Conservation (phyloP, 257 asterid genomes). For the Craterostigma plantagineum region DNA sequence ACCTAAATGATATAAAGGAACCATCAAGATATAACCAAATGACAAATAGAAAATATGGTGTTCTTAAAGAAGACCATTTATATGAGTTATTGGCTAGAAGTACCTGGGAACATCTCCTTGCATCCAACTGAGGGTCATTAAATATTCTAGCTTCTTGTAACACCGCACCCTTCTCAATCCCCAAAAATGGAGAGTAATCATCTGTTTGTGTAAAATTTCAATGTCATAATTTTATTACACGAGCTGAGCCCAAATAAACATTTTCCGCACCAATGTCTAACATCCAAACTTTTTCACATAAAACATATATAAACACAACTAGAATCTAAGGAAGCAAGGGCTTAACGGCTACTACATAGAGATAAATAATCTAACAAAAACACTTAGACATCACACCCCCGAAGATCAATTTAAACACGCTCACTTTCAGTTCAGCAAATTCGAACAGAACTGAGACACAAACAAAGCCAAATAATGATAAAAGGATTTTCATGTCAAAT, state of each 20-base stretch:
- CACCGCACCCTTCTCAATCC: constrained; percentile 99
- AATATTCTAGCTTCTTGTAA: constrained; percentile 97
- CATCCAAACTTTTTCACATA: background rate
- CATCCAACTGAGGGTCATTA: constrained; percentile 93
- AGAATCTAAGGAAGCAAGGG: too few relatives aligned
- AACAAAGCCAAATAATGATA: too few relatives aligned
- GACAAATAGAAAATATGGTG: background rate
- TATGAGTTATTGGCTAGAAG: background rate
- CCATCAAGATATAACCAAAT: constrained; percentile 1
- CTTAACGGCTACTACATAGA: too few relatives aligned
- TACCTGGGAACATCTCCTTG: constrained; percentile 94
- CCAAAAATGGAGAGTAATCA: constrained; percentile 85
- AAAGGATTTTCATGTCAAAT: too few relatives aligned
- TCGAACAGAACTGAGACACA: too few relatives aligned
- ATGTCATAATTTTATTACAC: constrained; percentile 4
- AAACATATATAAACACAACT: background rate
- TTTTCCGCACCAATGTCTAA: constrained; percentile 1
- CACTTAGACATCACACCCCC: too few relatives aligned
- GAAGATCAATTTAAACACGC: too few relatives aligned
- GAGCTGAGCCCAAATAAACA: background rate
- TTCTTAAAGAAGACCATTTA: background rate
- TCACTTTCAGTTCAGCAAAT: too few relatives aligned
- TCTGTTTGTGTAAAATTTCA: constrained; percentile 21
- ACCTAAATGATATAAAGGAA: constrained; percentile 29
- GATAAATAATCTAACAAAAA: too few relatives aligned